These are phyloP conservation scores for Eucalyptus fibrosa DNA, from an alignment of 345 rosid genomes.

Conservation along the genomic window DNA sequence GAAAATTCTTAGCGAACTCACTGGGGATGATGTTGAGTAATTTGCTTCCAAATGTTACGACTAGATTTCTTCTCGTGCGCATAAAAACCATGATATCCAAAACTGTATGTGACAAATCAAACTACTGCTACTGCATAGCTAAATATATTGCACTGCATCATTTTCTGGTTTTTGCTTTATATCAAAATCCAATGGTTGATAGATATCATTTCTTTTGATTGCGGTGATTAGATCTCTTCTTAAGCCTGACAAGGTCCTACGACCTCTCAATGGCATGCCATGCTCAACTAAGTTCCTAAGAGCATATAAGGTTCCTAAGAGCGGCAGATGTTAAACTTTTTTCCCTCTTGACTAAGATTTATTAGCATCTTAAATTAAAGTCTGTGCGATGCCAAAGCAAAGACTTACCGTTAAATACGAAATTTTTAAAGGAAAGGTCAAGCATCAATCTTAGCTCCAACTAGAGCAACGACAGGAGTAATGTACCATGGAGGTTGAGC, in stretches of 20 bases:
- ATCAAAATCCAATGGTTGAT: too few relatives aligned
- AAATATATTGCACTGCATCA: neutral
- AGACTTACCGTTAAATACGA: accelerated
- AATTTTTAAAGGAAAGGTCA: neutral
- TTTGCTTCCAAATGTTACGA: neutral
- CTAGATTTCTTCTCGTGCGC: neutral
- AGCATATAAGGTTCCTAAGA: neutral
- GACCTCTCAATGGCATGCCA: neutral
- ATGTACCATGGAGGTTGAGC: neutral
- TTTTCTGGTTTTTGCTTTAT: too few relatives aligned
- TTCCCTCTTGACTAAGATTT: neutral
- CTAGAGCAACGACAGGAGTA: neutral
- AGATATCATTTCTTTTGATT: neutral
- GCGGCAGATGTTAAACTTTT: neutral
- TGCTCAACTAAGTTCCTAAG: neutral
- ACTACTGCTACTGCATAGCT: too few relatives aligned
- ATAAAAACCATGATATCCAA: neutral
- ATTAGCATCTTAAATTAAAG: neutral
- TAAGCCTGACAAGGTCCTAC: neutral
- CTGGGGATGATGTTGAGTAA: neutral
- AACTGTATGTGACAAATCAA: neutral
- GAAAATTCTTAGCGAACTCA: neutral
- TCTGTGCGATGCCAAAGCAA: neutral
- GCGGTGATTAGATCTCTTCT: neutral
- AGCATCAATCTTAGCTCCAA: too few relatives aligned